phyloP scores from a whole-genome alignment of 164 flowering plant genomes.

The Vitis amurensis region DNA sequence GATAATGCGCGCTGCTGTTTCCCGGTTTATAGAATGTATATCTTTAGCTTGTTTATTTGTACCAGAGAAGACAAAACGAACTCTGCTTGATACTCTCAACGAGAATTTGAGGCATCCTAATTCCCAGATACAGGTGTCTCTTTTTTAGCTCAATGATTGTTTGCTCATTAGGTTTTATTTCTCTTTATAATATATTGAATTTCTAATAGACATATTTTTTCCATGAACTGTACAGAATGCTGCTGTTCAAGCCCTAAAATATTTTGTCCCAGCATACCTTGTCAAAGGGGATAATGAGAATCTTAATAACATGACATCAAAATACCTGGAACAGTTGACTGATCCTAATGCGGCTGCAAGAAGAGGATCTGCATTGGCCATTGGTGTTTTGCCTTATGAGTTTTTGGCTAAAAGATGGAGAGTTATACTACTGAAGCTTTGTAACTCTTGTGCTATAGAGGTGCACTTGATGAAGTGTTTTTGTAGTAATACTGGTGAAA shows the following conservation, averaged over 20 bases:
- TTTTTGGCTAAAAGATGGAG: slow-evolving; percentile 65
- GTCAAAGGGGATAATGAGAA: slow-evolving; percentile 22
- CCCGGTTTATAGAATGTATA: slow-evolving; percentile 79
- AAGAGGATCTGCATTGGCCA: slow-evolving; percentile 91
- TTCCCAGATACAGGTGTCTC: slow-evolving; percentile 82
- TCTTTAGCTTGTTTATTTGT: slow-evolving; percentile 50
- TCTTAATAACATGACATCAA: slow-evolving; percentile 39
- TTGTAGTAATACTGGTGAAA: neutral
- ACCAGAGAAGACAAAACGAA: slow-evolving; percentile 56
- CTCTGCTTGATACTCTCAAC: slow-evolving; percentile 73
- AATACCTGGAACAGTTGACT: slow-evolving; percentile 63
- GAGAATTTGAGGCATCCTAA: slow-evolving; percentile 96
- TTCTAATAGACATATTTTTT: neutral
- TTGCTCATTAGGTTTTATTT: neutral
- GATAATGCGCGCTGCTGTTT: slow-evolving; percentile 93
- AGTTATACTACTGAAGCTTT: slow-evolving; percentile 69
- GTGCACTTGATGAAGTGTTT: slow-evolving; percentile 28
- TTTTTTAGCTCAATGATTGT: neutral
- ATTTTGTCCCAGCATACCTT: slow-evolving; percentile 61
- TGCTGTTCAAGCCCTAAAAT: slow-evolving; percentile 82
- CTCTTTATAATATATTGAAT: neutral
- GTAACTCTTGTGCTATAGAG: slow-evolving; percentile 70
- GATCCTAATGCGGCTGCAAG: slow-evolving; percentile 87
- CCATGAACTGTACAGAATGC: slow-evolving; percentile 45
- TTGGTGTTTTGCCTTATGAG: slow-evolving; percentile 75